These are phyloP conservation scores for Eutypa lata DNA, from an alignment of 2,329 filamentous ascomycete genomes.

Conservation along the genomic window DNA sequence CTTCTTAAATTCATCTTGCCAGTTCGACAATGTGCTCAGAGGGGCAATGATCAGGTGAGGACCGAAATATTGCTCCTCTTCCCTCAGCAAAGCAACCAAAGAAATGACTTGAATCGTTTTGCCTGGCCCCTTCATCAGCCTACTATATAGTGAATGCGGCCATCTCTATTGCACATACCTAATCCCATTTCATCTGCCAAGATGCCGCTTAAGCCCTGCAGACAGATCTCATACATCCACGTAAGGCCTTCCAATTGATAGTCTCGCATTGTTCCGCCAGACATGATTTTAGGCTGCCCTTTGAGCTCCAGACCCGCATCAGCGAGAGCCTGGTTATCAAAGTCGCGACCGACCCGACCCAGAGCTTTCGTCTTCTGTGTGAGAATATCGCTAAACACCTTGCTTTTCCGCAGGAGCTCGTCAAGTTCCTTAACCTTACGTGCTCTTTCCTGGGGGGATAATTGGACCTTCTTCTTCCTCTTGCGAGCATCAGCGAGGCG, in stretches of 20 bases:
- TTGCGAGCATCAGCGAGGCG: conserved; percentile 30
- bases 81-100: conserved; percentile 79
- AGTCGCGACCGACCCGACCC: conserved; percentile 57
- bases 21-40: conserved; percentile 88
- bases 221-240: conserved; percentile 83
- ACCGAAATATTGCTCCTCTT: conserved; percentile 77
- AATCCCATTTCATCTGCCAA: conserved; percentile 93
- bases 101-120: conserved; percentile 93
- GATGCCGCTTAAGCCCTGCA: conserved; percentile 86
- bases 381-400: conserved; percentile 59
- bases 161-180: conserved; percentile 36
- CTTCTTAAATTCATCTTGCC: conserved; percentile 88
- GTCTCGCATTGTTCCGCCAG: conserved; percentile 84
- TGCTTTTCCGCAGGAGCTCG: conserved; percentile 56
- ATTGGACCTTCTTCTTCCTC: conserved; percentile 43
- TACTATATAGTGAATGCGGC: not conserved
- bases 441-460: conserved; percentile 53
- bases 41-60: conserved; percentile 91
- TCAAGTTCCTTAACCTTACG: conserved; percentile 59
- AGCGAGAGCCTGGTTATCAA: conserved; percentile 58
- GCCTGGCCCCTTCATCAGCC: conserved; percentile 40
- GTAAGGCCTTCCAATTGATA: conserved; percentile 94
- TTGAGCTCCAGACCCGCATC: conserved; percentile 74
- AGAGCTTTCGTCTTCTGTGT: conserved; percentile 62
- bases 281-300: conserved; percentile 79